These are phyloP conservation scores for Onygenales sp. DNA, from an alignment of 2,329 filamentous ascomycete species.

Conservation along the genomic window DNA sequence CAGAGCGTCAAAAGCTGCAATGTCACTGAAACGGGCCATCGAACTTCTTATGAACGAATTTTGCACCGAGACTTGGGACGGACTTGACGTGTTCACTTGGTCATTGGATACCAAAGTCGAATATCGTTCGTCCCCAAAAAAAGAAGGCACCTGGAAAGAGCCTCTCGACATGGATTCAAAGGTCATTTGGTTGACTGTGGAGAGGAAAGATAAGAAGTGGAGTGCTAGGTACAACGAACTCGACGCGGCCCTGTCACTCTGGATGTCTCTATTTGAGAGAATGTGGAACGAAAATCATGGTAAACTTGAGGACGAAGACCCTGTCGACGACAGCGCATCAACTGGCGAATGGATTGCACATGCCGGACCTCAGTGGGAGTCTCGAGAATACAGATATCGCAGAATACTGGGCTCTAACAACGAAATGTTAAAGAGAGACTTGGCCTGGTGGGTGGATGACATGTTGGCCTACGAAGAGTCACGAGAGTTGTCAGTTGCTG, in stretches of 20 bases:
- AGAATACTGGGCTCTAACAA: neutral
- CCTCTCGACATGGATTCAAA: neutral
- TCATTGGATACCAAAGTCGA: neutral
- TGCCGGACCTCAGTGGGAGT: neutral
- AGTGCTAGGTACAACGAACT: constrained; percentile 13
- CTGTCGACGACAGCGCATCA: neutral
- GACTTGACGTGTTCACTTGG: neutral
- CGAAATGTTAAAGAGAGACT: neutral
- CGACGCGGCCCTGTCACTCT: constrained; percentile 21
- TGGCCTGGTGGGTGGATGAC: neutral
- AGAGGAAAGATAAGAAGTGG: constrained; percentile 12
- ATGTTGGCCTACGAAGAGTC: neutral
- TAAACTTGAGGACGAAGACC: neutral
- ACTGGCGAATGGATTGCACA: neutral
- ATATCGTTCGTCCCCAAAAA: neutral
- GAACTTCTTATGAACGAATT: constrained; percentile 15
- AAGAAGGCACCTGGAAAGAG: neutral
- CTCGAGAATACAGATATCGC: neutral
- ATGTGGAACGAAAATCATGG: neutral
- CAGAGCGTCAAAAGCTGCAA: constrained; percentile 9
- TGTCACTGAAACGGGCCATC: constrained; percentile 12
- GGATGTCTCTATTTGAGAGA: constrained; percentile 8
- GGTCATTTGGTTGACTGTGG: neutral
- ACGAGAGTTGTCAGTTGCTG: neutral
- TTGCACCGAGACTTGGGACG: neutral